Evolutionary conservation across 148 eudicot genomes (phyloP).

Genomic region (Spergularia marina): DNA sequence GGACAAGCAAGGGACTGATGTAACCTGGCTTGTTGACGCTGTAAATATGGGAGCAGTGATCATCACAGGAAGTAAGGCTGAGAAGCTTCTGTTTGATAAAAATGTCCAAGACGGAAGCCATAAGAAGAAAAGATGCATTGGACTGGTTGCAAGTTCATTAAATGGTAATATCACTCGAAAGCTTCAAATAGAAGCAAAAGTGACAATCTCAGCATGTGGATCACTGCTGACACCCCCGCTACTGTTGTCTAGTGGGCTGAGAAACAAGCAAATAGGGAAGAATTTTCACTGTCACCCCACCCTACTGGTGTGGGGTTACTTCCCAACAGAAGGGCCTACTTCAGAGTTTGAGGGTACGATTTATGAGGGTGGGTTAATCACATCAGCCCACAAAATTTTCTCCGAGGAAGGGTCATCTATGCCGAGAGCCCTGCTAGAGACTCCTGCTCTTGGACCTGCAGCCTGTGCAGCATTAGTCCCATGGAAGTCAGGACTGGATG

Average conservation of each 20-base stretch:
- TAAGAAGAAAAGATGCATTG: constrained; percentile 40
- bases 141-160: constrained; percentile 38
- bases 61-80: constrained; percentile 51
- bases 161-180: constrained; percentile 27
- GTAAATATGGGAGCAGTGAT: constrained; percentile 45
- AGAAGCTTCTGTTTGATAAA: constrained; percentile 30
- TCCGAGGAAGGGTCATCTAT: constrained; percentile 28
- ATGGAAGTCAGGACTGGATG: constrained; percentile 52
- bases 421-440: constrained; percentile 44
- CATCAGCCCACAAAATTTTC: constrained; percentile 42
- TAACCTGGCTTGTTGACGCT: constrained; percentile 69
- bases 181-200: constrained; percentile 54
- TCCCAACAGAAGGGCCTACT: constrained; percentile 37
- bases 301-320: constrained; percentile 65
- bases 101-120: constrained; percentile 12
- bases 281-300: constrained; percentile 61
- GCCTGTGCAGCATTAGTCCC: constrained; percentile 50
- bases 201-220: constrained; percentile 66
- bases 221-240: constrained; percentile 58
- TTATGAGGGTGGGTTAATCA: constrained; percentile 63
- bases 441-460: constrained; percentile 59
- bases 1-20: constrained; percentile 51
- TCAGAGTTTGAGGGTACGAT: constrained; percentile 36
- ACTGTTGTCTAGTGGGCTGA: constrained; percentile 48
- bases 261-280: constrained; percentile 50